These are phyloP conservation scores for Ustilago lituana DNA, from an alignment of 1,284 basidiomycete species.

Conservation along the genomic window DNA sequence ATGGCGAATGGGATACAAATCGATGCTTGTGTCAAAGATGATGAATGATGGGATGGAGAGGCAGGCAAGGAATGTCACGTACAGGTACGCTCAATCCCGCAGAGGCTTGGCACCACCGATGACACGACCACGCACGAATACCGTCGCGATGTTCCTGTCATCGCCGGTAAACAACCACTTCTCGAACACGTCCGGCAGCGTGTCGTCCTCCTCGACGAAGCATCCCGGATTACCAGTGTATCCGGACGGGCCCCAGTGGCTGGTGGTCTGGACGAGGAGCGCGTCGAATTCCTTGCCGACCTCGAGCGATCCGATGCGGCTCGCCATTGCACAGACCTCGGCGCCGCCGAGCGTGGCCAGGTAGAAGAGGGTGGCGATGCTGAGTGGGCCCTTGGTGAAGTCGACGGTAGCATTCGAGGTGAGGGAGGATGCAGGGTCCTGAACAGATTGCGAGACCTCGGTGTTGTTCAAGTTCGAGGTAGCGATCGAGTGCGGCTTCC, in stretches of 20 bases:
- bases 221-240: slow-evolving; percentile 73
- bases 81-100: slow-evolving; percentile 12
- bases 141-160: slow-evolving; percentile 83
- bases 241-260: slow-evolving; percentile 66
- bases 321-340: slow-evolving; percentile 78
- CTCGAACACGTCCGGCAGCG: slow-evolving; percentile 60
- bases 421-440: slow-evolving; percentile 35
- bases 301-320: slow-evolving; percentile 80
- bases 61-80: too few relatives aligned
- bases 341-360: slow-evolving; percentile 94
- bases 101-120: slow-evolving; percentile 75
- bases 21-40: too few relatives aligned
- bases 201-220: slow-evolving; percentile 71
- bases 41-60: too few relatives aligned
- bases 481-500: slow-evolving; percentile 37
- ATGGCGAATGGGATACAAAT: too few relatives aligned
- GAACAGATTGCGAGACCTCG: slow-evolving; percentile 24
- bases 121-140: slow-evolving; percentile 82
- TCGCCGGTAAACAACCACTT: slow-evolving; percentile 71
- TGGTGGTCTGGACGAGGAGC: slow-evolving; percentile 74
- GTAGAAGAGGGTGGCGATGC: slow-evolving; percentile 81
- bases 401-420: slow-evolving; percentile 30
- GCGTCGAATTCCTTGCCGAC: slow-evolving; percentile 91
- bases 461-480: slow-evolving; percentile 33
- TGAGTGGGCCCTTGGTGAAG: slow-evolving; percentile 76